Base-by-base conservation (phyloP, 306 rosid genomes). In the Prosopis cineraria region DNA sequence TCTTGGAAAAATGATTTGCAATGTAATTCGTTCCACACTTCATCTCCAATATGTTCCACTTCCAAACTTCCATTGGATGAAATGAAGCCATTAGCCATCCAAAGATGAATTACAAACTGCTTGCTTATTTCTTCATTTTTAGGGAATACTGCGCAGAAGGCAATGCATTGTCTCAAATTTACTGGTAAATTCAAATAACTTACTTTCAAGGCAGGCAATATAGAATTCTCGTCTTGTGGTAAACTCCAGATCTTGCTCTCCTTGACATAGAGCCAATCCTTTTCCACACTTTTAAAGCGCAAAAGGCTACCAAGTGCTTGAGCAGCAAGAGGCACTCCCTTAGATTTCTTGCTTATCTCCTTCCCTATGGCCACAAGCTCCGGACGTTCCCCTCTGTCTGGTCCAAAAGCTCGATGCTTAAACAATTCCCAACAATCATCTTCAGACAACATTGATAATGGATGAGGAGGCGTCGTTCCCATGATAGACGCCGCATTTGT, bases 351-450 rank as follows among this genome's bases (percentile, higher is more conserved):
- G 17, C 33, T 44, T 34, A 63, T 34, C 24, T 63, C 69, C 44
- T 34, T 33, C 27, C 44, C 44, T 63, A 63, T 63, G 12, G 27
- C 7, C 27, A 63, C 27, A 3, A 63, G 25, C 7, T 63, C 69
- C 9, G 1, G 14, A 3, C 44, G 44, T 34, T 63, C 69, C 27
- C 22, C 44, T 3, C 8, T 17, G 3, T 34, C 36, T 30, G n/a
- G 36, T 25, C 27, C 81, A 58, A 83, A 81, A 8, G 89, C 89
- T 0, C 72, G 39, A 22, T 72, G 79, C 44, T 79, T 66, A 36
- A 85, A 82, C 37, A 87, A 13, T 8, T 14, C 45, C 88, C 87
- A 85, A 31, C 88, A 80, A 33, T 82, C 84, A 12, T 77, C 17
- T 3, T 76, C 17, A 1, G 87, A 76, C 33, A 89, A 75, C 10